A percentile compares a stretch with the other conserved stretches of the same genome.
Evolutionary conservation across 345 rosid genomes (phyloP).

Genomic region (Euclidium syriacum): DNA sequence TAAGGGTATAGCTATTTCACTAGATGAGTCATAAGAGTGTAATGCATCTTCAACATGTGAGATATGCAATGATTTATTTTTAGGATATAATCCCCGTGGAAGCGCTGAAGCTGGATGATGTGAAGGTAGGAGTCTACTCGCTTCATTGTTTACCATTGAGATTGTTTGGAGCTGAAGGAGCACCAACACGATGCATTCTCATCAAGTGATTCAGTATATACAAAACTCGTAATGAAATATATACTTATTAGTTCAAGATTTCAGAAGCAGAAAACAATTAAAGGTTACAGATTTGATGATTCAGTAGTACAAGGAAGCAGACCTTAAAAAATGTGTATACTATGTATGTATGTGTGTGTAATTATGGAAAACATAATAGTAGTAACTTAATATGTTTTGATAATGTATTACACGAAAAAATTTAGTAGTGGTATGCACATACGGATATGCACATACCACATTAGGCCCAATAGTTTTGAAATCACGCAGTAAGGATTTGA

Average conservation of each 20-base stretch:
- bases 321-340: no score
- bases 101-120: constrained; percentile 56
- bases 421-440: no score
- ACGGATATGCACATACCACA: no score
- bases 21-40: neutral
- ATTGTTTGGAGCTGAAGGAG: constrained; percentile 62
- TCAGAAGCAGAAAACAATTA: neutral
- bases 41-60: neutral
- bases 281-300: neutral
- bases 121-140: constrained; percentile 50
- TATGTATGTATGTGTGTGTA: neutral
- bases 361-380: neutral
- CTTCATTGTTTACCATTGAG: constrained; percentile 72
- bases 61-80: no score
- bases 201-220: constrained; percentile 54
- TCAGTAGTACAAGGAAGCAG: constrained; percentile 4
- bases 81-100: constrained; percentile 68
- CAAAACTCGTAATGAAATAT: neutral
- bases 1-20: neutral
- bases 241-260: neutral
- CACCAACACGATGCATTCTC: constrained; percentile 70
- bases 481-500: no score
- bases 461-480: no score
- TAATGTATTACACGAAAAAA: no score
- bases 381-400: no score